phyloP scores from a whole-genome alignment of 768 basidiomycete species.

The Boletus tylopilopsis region DNA sequence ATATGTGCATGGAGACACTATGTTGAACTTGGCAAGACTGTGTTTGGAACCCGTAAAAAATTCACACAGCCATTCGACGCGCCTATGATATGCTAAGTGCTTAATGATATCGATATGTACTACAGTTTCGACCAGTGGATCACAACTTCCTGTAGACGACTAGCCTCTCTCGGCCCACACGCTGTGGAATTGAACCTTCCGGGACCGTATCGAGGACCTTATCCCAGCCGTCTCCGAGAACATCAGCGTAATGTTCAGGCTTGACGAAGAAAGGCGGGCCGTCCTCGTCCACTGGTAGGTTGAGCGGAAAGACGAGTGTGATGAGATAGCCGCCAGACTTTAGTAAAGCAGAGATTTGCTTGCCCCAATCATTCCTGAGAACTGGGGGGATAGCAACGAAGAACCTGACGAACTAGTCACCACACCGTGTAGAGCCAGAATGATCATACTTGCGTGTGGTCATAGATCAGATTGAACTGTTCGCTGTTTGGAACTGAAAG shows the following conservation, averaged over 20 bases:
- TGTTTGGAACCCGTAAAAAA: too few relatives aligned
- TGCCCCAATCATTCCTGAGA: conserved; percentile 52
- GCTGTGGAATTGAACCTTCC: conserved; percentile 36
- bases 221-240: conserved; percentile 47
- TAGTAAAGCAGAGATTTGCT: conserved; percentile 50
- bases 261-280: conserved; percentile 66
- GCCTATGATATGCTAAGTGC: too few relatives aligned
- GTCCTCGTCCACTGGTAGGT: conserved; percentile 37
- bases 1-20: conserved; percentile 12
- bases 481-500: conserved; percentile 12
- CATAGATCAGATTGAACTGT: conserved; percentile 18
- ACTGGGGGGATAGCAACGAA: conserved; percentile 68
- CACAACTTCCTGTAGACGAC: conserved; percentile 33
- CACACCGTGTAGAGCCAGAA: background rate
- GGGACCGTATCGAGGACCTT: conserved; percentile 54
- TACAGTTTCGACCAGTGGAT: too few relatives aligned
- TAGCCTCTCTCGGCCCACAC: conserved; percentile 48
- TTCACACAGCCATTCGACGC: too few relatives aligned
- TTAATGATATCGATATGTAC: too few relatives aligned
- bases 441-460: conserved; percentile 8
- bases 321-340: conserved; percentile 64
- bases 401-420: conserved; percentile 27
- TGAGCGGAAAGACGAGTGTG: conserved; percentile 56
- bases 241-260: conserved; percentile 51
- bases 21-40: background rate